Conservation (phyloP, 2,329 filamentous ascomycete species). For the Bipolaris bicolor region DNA sequence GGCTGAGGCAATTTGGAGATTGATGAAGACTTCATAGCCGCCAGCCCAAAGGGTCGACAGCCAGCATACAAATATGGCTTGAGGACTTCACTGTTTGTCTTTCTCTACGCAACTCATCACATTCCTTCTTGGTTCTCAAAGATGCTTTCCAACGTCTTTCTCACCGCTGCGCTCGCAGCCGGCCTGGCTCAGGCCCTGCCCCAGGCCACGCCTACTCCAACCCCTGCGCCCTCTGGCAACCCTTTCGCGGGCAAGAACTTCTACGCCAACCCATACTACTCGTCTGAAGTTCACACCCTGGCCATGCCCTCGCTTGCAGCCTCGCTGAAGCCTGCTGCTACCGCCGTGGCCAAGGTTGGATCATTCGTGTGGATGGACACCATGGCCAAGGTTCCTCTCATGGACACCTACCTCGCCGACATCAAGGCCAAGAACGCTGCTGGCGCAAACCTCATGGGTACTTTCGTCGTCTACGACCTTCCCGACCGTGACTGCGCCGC, state of each 20-base stretch:
- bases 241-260: conserved; percentile 58
- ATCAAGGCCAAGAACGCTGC: conserved; percentile 56
- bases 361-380: conserved; percentile 63
- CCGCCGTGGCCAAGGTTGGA: conserved; percentile 56
- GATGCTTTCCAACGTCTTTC: conserved; percentile 30
- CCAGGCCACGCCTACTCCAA: conserved; percentile 26
- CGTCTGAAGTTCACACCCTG: conserved; percentile 58
- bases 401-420: conserved; percentile 56
- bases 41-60: conserved; percentile 5
- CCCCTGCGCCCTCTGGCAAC: conserved; percentile 51
- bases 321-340: conserved; percentile 59
- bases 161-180: conserved; percentile 29
- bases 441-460: conserved; percentile 57
- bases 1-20: conserved; percentile 25
- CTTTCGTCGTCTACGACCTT: conserved; percentile 68
- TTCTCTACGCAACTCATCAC: conserved; percentile 11
- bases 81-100: background rate
- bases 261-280: conserved; percentile 61
- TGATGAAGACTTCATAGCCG: conserved; percentile 22
- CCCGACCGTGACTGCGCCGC: conserved; percentile 69
- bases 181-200: conserved; percentile 31
- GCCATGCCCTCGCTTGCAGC: conserved; percentile 68
- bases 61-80: conserved; percentile 24
- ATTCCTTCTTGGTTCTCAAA: conserved; percentile 4
- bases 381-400: conserved; percentile 56